Evolutionary conservation across 2,329 filamentous ascomycete genomes (phyloP).

Genomic region (Zalaria sp.): DNA sequence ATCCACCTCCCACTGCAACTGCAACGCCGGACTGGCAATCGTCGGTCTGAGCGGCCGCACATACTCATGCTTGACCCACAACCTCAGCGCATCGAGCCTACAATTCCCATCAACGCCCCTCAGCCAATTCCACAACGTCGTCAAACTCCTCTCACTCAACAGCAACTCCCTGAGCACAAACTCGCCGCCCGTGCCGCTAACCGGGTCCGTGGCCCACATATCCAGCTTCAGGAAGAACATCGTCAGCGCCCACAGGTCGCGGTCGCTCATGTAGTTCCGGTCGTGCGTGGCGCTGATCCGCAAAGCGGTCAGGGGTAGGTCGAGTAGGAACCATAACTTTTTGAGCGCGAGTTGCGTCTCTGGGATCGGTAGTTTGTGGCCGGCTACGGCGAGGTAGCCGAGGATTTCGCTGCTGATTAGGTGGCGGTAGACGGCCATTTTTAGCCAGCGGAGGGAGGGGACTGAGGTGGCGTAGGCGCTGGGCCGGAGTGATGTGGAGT

Average conservation of each 20-base stretch:
- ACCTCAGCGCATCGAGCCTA: constrained; percentile 39
- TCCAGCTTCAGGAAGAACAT: constrained; percentile 59
- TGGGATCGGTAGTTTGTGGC: constrained; percentile 38
- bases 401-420: constrained; percentile 47
- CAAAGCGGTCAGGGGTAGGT: constrained; percentile 42
- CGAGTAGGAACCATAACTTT: constrained; percentile 63
- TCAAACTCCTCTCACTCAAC: constrained; percentile 15
- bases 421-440: constrained; percentile 49
- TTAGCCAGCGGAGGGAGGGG: constrained; percentile 53
- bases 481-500: neutral
- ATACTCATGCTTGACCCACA: constrained; percentile 46
- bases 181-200: constrained; percentile 35
- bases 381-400: constrained; percentile 42
- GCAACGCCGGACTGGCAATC: neutral
- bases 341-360: constrained; percentile 12
- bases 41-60: constrained; percentile 10
- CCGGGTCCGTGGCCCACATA: constrained; percentile 53
- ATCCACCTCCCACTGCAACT: constrained; percentile 11
- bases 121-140: constrained; percentile 42
- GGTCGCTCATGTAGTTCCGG: constrained; percentile 38
- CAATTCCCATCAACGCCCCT: constrained; percentile 40
- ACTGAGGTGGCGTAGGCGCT: constrained; percentile 19
- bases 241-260: constrained; percentile 47
- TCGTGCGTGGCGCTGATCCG: constrained; percentile 43
- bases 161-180: constrained; percentile 39